Percentiles rank a stretch among this genome's conserved stretches.
Evolutionary conservation across 1,284 basidiomycete species (phyloP).

Genomic region (Tranzscheliella williamsii): DNA sequence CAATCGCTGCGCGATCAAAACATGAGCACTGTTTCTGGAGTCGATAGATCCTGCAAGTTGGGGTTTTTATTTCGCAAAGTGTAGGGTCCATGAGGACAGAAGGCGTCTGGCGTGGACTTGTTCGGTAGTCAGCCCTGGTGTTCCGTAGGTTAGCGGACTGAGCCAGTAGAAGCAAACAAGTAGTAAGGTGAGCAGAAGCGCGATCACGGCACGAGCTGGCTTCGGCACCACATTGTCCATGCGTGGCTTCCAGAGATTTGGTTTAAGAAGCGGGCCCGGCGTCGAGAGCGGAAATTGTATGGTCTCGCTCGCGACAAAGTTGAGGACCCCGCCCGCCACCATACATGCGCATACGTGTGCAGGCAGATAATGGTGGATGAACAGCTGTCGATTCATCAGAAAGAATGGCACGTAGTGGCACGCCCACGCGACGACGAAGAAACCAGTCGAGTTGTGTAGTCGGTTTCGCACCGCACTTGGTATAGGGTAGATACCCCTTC

Average conservation of each 20-base stretch:
- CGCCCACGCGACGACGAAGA: conserved; percentile 91
- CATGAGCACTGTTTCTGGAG: no score
- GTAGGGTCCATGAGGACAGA: conserved; percentile 50
- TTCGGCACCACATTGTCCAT: conserved; percentile 29
- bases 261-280: conserved; percentile 63
- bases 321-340: conserved; percentile 85
- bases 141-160: conserved; percentile 54
- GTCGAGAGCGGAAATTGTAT: conserved; percentile 88
- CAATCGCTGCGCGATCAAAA: no score
- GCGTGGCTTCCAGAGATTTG: conserved; percentile 9
- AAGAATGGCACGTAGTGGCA: conserved; percentile 98
- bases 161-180: conserved; percentile 46
- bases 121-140: conserved; percentile 29
- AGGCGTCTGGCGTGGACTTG: conserved; percentile 34
- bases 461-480: conserved; percentile 77
- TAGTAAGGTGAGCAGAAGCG: conserved; percentile 10
- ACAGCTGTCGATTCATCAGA: conserved; percentile 90
- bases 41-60: no score
- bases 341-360: conserved; percentile 79
- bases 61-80: conserved; percentile 38
- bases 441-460: conserved; percentile 90
- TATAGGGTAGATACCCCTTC: conserved; percentile 82
- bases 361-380: conserved; percentile 94
- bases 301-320: conserved; percentile 72
- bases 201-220: conserved; percentile 11